Evolutionary conservation across 306 rosid species (phyloP).

Genomic region (Acmispon strigosus): DNA sequence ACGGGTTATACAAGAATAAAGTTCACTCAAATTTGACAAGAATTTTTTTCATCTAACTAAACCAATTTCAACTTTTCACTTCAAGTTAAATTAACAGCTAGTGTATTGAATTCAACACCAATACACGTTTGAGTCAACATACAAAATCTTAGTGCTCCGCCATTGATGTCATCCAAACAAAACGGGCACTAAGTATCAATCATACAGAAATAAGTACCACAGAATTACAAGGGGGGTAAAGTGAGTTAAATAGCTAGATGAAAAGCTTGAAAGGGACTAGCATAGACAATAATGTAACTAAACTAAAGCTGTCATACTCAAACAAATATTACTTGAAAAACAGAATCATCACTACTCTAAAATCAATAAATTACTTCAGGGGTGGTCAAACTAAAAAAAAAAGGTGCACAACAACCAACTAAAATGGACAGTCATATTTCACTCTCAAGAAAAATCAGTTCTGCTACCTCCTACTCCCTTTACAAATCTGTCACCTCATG

Average conservation of each 20-base stretch:
- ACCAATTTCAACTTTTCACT: no score
- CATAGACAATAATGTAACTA: conserved; percentile 1
- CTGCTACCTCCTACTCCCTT: conserved; percentile 65
- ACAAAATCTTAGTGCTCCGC: no score
- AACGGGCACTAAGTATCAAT: not conserved
- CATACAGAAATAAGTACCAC: not conserved
- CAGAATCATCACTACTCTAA: conserved; percentile 40
- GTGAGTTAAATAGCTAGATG: not conserved
- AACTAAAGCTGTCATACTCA: conserved; percentile 18
- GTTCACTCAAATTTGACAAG: no score
- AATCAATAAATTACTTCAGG: conserved; percentile 28
- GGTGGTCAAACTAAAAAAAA: conserved; percentile 26
- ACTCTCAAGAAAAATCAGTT: conserved; percentile 54
- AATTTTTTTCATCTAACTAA: no score
- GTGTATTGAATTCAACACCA: no score
- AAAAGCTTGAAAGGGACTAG: not conserved
- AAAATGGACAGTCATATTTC: conserved; percentile 33
- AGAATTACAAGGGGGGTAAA: not conserved
- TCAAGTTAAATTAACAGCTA: no score
- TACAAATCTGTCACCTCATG: conserved; percentile 49
- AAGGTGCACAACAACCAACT: conserved; percentile 43
- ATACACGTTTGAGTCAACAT: no score
- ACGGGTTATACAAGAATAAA: no score
- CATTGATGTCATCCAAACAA: no score
- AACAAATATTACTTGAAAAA: conserved; percentile 31